Percentiles rank a stretch among this genome's conserved stretches.
These are phyloP conservation scores for Capsicum chinense DNA, from an alignment of 257 asterid species.

Conservation along the genomic window DNA sequence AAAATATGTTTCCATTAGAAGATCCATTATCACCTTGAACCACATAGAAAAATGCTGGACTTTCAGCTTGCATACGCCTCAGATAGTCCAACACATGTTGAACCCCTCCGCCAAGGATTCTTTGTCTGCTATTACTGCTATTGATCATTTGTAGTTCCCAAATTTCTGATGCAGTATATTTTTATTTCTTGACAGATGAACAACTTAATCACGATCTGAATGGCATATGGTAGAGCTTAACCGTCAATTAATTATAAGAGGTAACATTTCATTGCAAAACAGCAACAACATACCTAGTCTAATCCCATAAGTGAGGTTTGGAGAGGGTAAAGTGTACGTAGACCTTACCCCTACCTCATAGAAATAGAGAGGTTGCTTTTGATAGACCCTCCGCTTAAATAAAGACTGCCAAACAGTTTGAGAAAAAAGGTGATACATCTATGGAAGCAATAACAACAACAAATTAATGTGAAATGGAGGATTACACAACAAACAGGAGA, in stretches of 20 bases:
- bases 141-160: constrained; percentile 9
- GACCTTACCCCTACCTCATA: too few species aligned
- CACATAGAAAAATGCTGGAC: constrained; percentile 69
- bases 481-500: too few species aligned
- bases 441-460: too few species aligned
- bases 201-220: not conserved
- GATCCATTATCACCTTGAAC: constrained; percentile 58
- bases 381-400: too few species aligned
- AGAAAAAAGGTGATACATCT: too few species aligned
- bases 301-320: too few species aligned
- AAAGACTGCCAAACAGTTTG: too few species aligned
- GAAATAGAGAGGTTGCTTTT: too few species aligned
- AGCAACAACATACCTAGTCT: too few species aligned
- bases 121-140: constrained; percentile 46
- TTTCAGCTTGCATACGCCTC: constrained; percentile 61
- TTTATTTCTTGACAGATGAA: not conserved
- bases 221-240: not conserved
- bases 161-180: not conserved
- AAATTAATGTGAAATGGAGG: too few species aligned
- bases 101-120: constrained; percentile 52
- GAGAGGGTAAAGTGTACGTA: too few species aligned
- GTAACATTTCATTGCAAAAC: not conserved
- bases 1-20: constrained; percentile 62
- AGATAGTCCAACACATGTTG: constrained; percentile 65
- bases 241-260: not conserved